These are phyloP conservation scores for Vigna radiata DNA, from an alignment of 306 rosid genomes.

Conservation along the genomic window DNA sequence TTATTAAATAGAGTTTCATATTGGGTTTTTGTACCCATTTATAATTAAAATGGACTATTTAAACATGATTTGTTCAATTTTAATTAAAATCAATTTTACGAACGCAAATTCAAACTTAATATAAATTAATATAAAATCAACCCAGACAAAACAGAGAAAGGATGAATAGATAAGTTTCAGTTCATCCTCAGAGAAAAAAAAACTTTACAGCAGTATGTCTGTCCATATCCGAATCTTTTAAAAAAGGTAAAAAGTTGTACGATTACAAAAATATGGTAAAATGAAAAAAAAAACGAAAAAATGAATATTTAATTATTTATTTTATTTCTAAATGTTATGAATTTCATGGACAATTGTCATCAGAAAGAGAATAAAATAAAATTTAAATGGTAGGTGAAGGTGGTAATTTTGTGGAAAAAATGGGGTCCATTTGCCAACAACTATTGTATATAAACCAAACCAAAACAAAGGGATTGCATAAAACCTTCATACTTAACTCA, in stretches of 20 bases:
- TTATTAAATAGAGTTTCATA: neutral
- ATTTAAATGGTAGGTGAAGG: neutral
- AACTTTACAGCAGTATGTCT: neutral
- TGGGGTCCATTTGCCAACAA: constrained; percentile 38
- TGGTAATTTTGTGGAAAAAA: constrained; percentile 36
- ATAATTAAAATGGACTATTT: no score
- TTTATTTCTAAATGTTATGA: neutral
- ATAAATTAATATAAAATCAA: neutral
- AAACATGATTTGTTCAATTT: neutral
- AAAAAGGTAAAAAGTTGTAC: neutral
- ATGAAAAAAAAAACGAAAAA: neutral
- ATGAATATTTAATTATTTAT: neutral
- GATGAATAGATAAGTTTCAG: neutral
- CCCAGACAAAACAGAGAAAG: neutral
- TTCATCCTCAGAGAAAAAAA: neutral
- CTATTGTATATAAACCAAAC: constrained; percentile 25
- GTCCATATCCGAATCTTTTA: neutral
- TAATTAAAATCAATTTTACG: neutral
- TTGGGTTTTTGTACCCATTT: neutral
- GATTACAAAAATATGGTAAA: neutral
- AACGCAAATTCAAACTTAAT: neutral
- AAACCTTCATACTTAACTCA: neutral
- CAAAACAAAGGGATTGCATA: neutral
- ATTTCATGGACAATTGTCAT: neutral
- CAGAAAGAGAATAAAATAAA: neutral